phyloP scores from a whole-genome alignment of 2,329 filamentous ascomycete genomes.

The Botryosphaeria dothidea region DNA sequence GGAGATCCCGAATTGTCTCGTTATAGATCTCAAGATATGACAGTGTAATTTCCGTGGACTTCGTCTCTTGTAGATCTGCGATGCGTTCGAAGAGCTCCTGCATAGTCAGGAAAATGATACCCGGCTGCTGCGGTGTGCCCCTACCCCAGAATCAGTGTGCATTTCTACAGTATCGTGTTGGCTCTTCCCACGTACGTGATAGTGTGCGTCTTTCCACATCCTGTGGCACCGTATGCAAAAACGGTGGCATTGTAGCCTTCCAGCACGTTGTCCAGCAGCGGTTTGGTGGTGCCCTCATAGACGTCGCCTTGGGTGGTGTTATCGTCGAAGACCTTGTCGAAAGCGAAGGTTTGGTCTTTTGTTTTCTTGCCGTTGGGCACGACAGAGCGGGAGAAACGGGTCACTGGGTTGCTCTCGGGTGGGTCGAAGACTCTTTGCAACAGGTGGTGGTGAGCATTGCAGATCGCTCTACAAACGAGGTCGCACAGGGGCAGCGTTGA shows the following conservation, averaged over 20 bases:
- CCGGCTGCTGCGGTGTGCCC: constrained; percentile 86
- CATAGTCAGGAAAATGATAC: constrained; percentile 99
- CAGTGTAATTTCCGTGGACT: constrained; percentile 84
- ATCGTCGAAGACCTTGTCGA: constrained; percentile 96
- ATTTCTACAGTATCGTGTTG: constrained; percentile 79
- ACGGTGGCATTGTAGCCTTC: constrained; percentile 99
- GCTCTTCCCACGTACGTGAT: constrained; percentile 56
- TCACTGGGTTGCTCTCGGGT: constrained; percentile 89
- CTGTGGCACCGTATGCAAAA: constrained; percentile 96
- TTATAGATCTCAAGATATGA: constrained; percentile 99
- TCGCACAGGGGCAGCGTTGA: constrained; percentile 1
- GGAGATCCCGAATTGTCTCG: constrained; percentile 92
- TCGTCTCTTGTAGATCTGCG: constrained; percentile 79
- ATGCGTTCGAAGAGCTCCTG: constrained; percentile 98
- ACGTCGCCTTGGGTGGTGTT: constrained; percentile 90
- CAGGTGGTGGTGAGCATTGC: constrained; percentile 42
- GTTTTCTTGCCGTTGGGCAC: constrained; percentile 81
- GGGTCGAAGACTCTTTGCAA: constrained; percentile 81
- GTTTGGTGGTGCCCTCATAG: constrained; percentile 89
- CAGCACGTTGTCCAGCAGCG: constrained; percentile 88
- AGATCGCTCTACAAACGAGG: constrained; percentile 25
- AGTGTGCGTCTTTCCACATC: constrained; percentile 97
- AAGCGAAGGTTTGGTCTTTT: constrained; percentile 97
- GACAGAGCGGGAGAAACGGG: constrained; percentile 80
- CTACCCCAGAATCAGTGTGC: constrained; percentile 39